A percentile compares a stretch with the other conserved stretches of the same genome.
phyloP scores from a whole-genome alignment of 805 yeast genomes.

The Metschnikowia sp. region DNA sequence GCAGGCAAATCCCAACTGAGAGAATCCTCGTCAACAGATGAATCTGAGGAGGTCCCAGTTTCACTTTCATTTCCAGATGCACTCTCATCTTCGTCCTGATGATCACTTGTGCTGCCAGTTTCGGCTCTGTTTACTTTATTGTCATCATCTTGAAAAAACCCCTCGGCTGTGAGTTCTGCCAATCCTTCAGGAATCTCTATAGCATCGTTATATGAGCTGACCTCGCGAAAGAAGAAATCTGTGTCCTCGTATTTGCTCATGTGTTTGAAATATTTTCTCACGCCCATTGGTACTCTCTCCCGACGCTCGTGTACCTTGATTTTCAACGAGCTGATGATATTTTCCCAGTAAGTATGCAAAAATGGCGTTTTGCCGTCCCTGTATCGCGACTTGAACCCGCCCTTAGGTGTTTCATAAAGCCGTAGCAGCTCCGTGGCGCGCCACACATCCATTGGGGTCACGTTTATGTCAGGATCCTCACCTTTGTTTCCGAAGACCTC shows the following conservation, averaged over 20 bases:
- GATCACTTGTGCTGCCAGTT: no score
- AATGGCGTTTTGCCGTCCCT: constrained; percentile 12
- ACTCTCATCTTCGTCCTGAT: no score
- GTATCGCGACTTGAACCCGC: constrained; percentile 10
- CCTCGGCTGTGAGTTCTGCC: not conserved
- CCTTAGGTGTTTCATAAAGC: constrained; percentile 14
- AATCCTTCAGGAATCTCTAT: constrained; percentile 1
- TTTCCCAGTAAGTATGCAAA: constrained; percentile 11
- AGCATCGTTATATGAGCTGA: not conserved
- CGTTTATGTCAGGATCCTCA: not conserved
- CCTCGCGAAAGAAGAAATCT: constrained; percentile 1
- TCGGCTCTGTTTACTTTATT: no score
- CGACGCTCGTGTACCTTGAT: not conserved
- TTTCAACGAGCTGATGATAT: constrained; percentile 2
- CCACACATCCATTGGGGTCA: constrained; percentile 10
- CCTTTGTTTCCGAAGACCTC: no score
- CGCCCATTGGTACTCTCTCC: not conserved
- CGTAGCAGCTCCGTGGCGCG: constrained; percentile 8
- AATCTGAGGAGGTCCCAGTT: not conserved
- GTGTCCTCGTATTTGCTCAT: not conserved
- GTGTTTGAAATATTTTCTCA: not conserved
- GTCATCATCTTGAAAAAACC: not conserved
- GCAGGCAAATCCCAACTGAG: constrained; percentile 1
- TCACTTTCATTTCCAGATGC: not conserved
- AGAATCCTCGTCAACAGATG: not conserved